Base-by-base conservation (phyloP, 2,329 filamentous ascomycete genomes). In the Stachybotrys echinatus region DNA sequence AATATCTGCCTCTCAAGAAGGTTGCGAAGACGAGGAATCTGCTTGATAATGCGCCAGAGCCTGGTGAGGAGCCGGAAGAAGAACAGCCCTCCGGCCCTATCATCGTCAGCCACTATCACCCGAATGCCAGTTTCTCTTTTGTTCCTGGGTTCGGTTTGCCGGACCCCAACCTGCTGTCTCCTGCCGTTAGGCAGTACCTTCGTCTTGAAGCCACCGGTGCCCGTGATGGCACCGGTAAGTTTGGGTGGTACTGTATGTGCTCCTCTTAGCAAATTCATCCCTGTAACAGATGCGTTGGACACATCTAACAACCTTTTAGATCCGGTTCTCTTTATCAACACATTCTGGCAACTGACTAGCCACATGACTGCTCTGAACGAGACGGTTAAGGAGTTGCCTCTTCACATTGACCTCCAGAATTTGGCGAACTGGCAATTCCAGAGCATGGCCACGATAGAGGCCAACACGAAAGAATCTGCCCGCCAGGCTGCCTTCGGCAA, bases 331-430 rank as follows among this genome's bases (percentile, higher is more conserved):
- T 99, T 90, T 65, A 76, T 94, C 64, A 99, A 99, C 72, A 95
- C 88, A 4, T 99, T 99, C 71, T 99, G 94, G 94, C 92, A 97
- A 70, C 78, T 99, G 55, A 89, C 82, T 65, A 85, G 80, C 55
- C 90, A 97, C 60, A 97, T 97, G 92, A 89, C 80, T 20, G 79
- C 92, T 57, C 75, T 99, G 47, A 99, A 99, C 66, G 87, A 89
- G 17, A 97, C 94, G 0, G 88, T 96, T 59, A 86, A 83, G 61
- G 83, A 82, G 20, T 74, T 96, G 22, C 90, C 92, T 3, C 74
- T 97, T 54, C 88, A 90, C 54, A 86, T 97, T 54, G 85, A 91
- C 52, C 76, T 97, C 27, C 85, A 85, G 69, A 94, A 94, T 67
- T 73, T 95, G 61, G 79, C 81, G 44, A 81, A 87, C 65, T 97